Conservation (phyloP, 2,329 filamentous ascomycete genomes). For the Aspergillus thermomutatus region DNA sequence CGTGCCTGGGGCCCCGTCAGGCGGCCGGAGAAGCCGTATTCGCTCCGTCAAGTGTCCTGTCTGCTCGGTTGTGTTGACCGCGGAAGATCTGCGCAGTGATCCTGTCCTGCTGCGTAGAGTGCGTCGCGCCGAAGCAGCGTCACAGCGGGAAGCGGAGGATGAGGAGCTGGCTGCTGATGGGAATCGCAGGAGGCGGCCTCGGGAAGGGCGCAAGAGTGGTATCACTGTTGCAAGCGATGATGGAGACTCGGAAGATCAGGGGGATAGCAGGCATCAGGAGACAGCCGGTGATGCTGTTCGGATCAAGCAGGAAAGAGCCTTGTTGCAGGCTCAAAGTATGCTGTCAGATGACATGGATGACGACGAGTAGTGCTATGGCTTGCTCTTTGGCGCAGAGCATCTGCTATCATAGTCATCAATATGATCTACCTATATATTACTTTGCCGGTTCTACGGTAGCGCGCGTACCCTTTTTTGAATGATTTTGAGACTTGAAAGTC, state of each 20-base stretch:
- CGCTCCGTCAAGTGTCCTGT: conserved; percentile 40
- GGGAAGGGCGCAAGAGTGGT: conserved; percentile 20
- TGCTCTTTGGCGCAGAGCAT: not conserved
- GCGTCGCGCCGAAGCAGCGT: conserved; percentile 28
- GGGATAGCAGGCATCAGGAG: conserved; percentile 4
- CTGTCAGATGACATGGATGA: not conserved
- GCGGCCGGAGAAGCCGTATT: conserved; percentile 18
- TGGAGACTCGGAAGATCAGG: conserved; percentile 20
- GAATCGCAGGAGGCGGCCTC: conserved; percentile 4
- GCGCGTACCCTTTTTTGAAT: not conserved
- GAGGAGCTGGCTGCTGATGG: conserved; percentile 23
- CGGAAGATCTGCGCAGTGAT: conserved; percentile 39
- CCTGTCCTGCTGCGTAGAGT: conserved; percentile 39
- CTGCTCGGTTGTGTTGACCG: conserved; percentile 37
- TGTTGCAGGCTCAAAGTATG: conserved; percentile 3
- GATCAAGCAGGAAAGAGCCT: conserved; percentile 17
- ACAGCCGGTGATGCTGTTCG: conserved; percentile 5
- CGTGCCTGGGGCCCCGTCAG: conserved; percentile 19
- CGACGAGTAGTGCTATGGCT: not conserved
- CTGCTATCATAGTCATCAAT: not conserved
- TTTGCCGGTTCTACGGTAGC: not conserved
- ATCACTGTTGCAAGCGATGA: conserved; percentile 32
- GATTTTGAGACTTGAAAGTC: not conserved
- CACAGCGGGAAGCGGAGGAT: conserved; percentile 29
- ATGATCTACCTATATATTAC: not conserved